Evolutionary conservation across 1,284 basidiomycete genomes (phyloP).

Genomic region (Cryptococcus depauperatus): DNA sequence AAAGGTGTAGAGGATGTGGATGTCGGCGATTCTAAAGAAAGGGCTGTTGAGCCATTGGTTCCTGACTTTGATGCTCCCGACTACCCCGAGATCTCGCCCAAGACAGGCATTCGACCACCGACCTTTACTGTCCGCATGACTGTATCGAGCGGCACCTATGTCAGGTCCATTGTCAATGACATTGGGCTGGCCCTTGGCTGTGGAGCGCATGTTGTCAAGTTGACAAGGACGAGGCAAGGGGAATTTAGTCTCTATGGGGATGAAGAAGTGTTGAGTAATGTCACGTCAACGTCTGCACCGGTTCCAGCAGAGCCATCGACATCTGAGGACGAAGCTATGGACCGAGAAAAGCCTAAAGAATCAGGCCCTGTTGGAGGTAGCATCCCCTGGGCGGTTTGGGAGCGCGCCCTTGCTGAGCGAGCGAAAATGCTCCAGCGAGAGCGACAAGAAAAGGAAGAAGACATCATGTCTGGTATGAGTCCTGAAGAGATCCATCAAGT

Average conservation of each 20-base stretch:
- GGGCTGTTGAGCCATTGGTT: slow-evolving; percentile 34
- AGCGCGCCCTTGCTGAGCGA: slow-evolving; percentile 51
- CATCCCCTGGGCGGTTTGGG: slow-evolving; percentile 71
- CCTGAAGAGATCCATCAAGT: slow-evolving; percentile 24
- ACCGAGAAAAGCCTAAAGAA: neutral
- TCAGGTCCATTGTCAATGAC: slow-evolving; percentile 85
- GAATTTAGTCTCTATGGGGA: slow-evolving; percentile 55
- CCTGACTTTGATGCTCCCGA: slow-evolving; percentile 28
- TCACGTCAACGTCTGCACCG: neutral
- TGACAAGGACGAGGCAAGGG: slow-evolving; percentile 77
- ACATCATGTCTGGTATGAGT: slow-evolving; percentile 44
- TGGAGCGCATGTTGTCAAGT: slow-evolving; percentile 81
- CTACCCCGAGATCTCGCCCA: slow-evolving; percentile 45
- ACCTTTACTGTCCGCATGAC: slow-evolving; percentile 85
- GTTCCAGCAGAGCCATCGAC: neutral
- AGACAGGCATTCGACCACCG: slow-evolving; percentile 50
- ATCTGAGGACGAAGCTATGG: neutral
- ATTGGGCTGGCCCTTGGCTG: slow-evolving; percentile 71
- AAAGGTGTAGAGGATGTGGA: slow-evolving; percentile 14
- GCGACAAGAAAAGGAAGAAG: slow-evolving; percentile 45
- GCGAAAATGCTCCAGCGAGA: slow-evolving; percentile 40
- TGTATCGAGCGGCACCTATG: slow-evolving; percentile 94
- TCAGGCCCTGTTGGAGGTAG: slow-evolving; percentile 46
- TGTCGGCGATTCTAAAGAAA: slow-evolving; percentile 39
- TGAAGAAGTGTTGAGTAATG: slow-evolving; percentile 7